Base-by-base conservation (phyloP, 116 monocot genomes). In the Thalassia testudinum region DNA sequence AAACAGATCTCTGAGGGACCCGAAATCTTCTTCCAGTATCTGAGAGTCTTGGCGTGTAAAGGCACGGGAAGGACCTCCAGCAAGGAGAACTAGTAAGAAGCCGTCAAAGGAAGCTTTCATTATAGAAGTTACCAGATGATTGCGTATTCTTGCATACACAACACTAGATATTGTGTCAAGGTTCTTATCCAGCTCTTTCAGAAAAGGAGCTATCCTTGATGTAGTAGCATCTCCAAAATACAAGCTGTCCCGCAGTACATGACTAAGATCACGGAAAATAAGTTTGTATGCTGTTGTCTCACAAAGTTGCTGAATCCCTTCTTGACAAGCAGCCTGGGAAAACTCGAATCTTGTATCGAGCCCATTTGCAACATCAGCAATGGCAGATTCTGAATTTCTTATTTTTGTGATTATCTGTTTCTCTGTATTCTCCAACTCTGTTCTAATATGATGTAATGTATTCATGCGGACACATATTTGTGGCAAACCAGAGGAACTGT, bases 81-180 rank as follows among this genome's bases (percentile, higher is more conserved):
- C 81, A 38, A 97, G 76, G 65, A 97, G 74, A 27, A 97, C 85
- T 0, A 85, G 62, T 43, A 97, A 71, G 52, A 97, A 89, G 17
- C 82, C 97, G 54, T 97, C 85, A 62, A 89, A 97, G 13, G 85
- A 72, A 49, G 97, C 89, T 69, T 97, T 97, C 97, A 89, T 97
- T 50, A 97, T 53, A 24, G 79, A 77, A 14, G 89, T 97, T 68
- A 97, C 67, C 13, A 72, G 74, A 1, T 89, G 81, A 57, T 77
- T 85, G 16, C 82, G 70, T 44, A 97, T 73, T 40, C 66, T 81
- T 28, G 59, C 50, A 26, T 97, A 79, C 27, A 89, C 64, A 18
- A 73, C 79, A 21, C 26, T 73, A 27, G 97, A 88, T 69, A 97
- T 82, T 19, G 52, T 64, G 61, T 79, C 90, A 25, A 97, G 70